Base-by-base conservation (phyloP, 208 protist genomes). In the Leishmania turanica region DNA sequence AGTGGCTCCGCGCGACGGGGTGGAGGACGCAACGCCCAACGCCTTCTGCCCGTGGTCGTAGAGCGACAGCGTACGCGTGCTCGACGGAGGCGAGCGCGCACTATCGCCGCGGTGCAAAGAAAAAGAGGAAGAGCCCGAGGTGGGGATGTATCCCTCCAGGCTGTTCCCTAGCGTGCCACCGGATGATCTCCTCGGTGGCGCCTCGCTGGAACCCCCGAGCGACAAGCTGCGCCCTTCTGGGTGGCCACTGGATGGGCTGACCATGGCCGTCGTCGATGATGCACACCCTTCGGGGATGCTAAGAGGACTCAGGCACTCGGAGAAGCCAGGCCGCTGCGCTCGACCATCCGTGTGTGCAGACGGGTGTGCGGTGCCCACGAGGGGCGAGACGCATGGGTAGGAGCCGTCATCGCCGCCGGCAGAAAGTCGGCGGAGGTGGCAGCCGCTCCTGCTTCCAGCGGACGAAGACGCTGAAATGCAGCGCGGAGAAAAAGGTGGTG, bases 281-380 rank as follows among this genome's bases (percentile, higher is more conserved):
- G 40, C 56, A 27, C 27, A n/a, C 37, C 74, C 74, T 15, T 40
- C 74, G 2, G 74, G 21, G 17, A 53, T 54, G 78, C 78, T 86
- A 31, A 49, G 75, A 5, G 82, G 82, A 37, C 72, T 86, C 13
- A 51, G 78, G 37, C 77, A 86, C 78, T 82, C 78, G 17, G 51
- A 34, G 8, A 77, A 86, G 34, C 15, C 45, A 8, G 74, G 56
- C 4, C 37, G 62, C 42, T 0, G 34, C 45, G 4, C 34, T 40
- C 73, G 70, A 13, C 42, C 42, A 60, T 68, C 82, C 2, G 78
- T 80, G 15, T 53, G 73, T 24, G 82, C 78, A 45, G 82, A 82
- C n/a, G 73, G 58, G 42, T 47, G 21, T 7, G 40, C 40, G 0
- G 73, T 60, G 11, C 19, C 75, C 40, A 51, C 31, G 11, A 64